These are phyloP conservation scores for Ogataea hybrid DNA, from an alignment of 1,139 yeast species.

Conservation along the genomic window DNA sequence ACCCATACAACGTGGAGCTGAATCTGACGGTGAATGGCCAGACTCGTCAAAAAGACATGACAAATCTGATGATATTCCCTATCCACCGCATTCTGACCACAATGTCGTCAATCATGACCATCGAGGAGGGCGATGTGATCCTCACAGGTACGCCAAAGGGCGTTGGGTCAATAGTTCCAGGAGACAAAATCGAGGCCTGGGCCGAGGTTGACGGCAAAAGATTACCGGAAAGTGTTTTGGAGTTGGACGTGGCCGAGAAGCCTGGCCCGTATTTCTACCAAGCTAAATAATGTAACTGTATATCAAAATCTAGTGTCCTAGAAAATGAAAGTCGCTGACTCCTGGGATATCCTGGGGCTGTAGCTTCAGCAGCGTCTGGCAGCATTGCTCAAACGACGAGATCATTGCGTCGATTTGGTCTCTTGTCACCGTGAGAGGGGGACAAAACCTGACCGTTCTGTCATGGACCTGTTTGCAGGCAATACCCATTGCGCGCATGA, in stretches of 20 bases:
- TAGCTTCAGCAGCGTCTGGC: constrained; percentile 16
- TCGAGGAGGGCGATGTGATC: constrained; percentile 86
- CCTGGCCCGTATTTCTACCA: constrained; percentile 78
- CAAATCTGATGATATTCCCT: constrained; percentile 87
- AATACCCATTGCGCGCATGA: constrained; percentile 25
- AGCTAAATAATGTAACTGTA: constrained; percentile 23
- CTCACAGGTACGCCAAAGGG: constrained; percentile 98
- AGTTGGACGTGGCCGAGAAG: constrained; percentile 59
- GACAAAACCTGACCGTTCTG: constrained; percentile 23
- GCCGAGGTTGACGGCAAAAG: constrained; percentile 53
- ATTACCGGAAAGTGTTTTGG: constrained; percentile 52
- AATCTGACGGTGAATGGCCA: constrained; percentile 69
- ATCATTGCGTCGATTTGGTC: constrained; percentile 20
- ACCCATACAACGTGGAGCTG: constrained; percentile 72
- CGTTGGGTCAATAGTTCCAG: constrained; percentile 80
- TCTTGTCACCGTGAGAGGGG: constrained; percentile 22
- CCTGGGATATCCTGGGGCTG: constrained; percentile 19
- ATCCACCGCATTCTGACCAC: constrained; percentile 76
- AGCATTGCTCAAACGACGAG: constrained; percentile 20
- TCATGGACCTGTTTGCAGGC: constrained; percentile 25
- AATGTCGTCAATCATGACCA: constrained; percentile 85
- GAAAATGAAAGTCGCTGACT: constrained; percentile 18
- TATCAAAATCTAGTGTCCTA: constrained; percentile 12
- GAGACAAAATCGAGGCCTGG: constrained; percentile 71
- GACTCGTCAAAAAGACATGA: constrained; percentile 68